Conservation (phyloP, 345 rosid species). For the Zanthoxylum bungeanum region DNA sequence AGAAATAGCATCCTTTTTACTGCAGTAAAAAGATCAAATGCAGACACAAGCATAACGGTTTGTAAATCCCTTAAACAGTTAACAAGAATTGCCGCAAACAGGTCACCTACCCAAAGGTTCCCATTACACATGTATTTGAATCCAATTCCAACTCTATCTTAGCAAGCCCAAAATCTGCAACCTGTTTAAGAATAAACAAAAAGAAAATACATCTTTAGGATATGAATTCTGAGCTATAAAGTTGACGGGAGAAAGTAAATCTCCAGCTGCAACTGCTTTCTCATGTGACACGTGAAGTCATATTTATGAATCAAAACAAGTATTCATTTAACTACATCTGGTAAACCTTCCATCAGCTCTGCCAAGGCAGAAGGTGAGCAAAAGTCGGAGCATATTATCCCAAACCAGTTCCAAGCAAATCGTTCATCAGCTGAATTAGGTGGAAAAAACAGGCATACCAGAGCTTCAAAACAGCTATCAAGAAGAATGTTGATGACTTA, state of each 20-base stretch:
- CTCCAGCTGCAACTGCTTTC: slow-evolving; percentile 4
- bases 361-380: slow-evolving; percentile 4
- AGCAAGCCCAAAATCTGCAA: slow-evolving; percentile 96
- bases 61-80: background rate
- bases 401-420: slow-evolving; percentile 11
- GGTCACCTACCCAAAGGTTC: slow-evolving; percentile 84
- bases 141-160: slow-evolving; percentile 86
- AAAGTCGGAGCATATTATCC: slow-evolving; percentile 4
- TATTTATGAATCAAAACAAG: background rate
- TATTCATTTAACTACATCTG: background rate
- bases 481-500: slow-evolving; percentile 93
- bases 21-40: background rate
- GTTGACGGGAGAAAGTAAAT: background rate
- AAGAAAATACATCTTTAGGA: background rate
- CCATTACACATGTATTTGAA: slow-evolving; percentile 94
- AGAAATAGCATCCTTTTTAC: background rate
- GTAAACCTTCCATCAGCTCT: slow-evolving; percentile 5
- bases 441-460: slow-evolving; percentile 43
- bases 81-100: background rate
- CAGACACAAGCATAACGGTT: background rate
- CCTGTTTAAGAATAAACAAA: slow-evolving; percentile 38
- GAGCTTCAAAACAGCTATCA: slow-evolving; percentile 83
- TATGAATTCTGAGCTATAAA: slow-evolving; percentile 1
- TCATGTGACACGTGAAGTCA: background rate
- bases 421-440: background rate